phyloP scores from a whole-genome alignment of 805 yeast genomes.

The Yueomyces sinensis region DNA sequence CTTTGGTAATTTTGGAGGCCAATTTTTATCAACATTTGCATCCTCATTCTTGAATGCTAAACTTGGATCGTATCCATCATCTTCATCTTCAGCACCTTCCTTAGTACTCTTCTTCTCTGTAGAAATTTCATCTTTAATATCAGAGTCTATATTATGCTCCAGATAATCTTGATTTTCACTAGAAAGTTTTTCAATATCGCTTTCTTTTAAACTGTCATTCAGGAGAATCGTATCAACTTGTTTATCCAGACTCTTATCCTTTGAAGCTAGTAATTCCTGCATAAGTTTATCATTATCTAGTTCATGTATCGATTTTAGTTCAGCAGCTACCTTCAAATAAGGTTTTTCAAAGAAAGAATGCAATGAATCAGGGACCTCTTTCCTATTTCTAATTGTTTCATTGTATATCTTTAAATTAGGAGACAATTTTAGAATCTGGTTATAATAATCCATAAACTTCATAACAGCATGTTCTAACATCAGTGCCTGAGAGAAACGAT shows the following conservation, averaged over 20 bases:
- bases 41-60: slow-evolving; percentile 1
- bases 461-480: slow-evolving; percentile 39
- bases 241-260: slow-evolving; percentile 1
- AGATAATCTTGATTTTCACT: not conserved
- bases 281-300: slow-evolving; percentile 38
- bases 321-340: slow-evolving; percentile 46
- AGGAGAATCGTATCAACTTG: too few species aligned
- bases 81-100: slow-evolving; percentile 6
- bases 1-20: slow-evolving; percentile 61
- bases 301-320: slow-evolving; percentile 40
- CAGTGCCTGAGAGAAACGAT: not conserved
- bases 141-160: slow-evolving; percentile 2
- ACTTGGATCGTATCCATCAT: slow-evolving; percentile 10
- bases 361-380: slow-evolving; percentile 27
- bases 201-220: slow-evolving; percentile 8
- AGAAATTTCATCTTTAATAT: slow-evolving; percentile 2
- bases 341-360: slow-evolving; percentile 38
- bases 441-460: slow-evolving; percentile 38
- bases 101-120: slow-evolving; percentile 1
- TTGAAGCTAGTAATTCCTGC: slow-evolving; percentile 30
- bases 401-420: slow-evolving; percentile 37
- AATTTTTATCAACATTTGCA: slow-evolving; percentile 7
- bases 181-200: slow-evolving; percentile 8
- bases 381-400: slow-evolving; percentile 21
- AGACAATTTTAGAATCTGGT: slow-evolving; percentile 38